Percentiles rank a stretch among this genome's conserved stretches.
phyloP scores from a whole-genome alignment of 2,329 filamentous ascomycete species.

The Neonectria ditissima region DNA sequence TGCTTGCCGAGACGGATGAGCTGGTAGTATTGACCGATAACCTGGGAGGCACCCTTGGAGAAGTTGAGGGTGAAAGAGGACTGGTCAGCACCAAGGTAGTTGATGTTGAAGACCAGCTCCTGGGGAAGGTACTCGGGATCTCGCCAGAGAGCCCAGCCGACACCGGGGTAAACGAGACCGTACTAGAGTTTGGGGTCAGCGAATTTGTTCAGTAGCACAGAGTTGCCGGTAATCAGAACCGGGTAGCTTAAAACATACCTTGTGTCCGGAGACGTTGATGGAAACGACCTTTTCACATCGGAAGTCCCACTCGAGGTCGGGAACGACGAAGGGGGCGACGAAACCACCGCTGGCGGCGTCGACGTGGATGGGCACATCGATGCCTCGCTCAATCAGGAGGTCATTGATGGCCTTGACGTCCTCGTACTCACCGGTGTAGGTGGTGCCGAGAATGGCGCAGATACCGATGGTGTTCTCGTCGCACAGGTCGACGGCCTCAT shows the following conservation, averaged over 20 bases:
- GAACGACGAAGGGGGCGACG: conserved; percentile 90
- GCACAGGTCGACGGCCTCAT: conserved; percentile 69
- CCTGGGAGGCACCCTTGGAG: conserved; percentile 92
- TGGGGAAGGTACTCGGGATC: conserved; percentile 84
- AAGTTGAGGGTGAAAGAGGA: conserved; percentile 98
- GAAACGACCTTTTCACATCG: conserved; percentile 87
- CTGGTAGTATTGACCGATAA: conserved; percentile 98
- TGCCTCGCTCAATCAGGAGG: conserved; percentile 76
- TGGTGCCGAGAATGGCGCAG: conserved; percentile 89
- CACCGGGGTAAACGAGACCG: conserved; percentile 83
- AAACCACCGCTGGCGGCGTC: conserved; percentile 94
- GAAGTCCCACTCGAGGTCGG: conserved; percentile 91
- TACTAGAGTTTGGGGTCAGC: conserved; percentile 51
- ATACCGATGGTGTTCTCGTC: conserved; percentile 88
- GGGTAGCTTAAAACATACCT: conserved; percentile 51
- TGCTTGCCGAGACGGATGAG: conserved; percentile 93
- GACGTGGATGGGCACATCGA: conserved; percentile 91
- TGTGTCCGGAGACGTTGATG: conserved; percentile 96
- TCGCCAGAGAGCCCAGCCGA: conserved; percentile 95
- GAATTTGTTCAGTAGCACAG: neutral
- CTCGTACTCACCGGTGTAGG: conserved; percentile 96
- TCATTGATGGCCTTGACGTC: conserved; percentile 94
- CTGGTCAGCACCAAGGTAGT: conserved; percentile 96
- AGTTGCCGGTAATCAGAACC: neutral
- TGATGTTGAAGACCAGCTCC: conserved; percentile 98